phyloP scores from a whole-genome alignment of 441 rosid genomes.

The Mallotus japonicus region DNA sequence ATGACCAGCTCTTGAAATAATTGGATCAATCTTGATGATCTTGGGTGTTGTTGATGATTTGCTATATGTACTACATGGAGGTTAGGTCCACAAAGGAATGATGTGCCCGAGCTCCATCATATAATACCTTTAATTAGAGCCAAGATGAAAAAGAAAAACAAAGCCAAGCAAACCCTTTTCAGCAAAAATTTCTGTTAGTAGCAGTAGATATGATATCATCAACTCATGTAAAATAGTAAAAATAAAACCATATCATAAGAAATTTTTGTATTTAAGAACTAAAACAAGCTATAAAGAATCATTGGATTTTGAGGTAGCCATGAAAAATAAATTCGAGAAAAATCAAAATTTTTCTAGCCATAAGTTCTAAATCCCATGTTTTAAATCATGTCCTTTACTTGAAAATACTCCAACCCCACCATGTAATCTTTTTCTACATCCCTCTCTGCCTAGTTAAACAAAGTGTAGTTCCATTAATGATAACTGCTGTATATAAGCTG shows the following conservation, averaged over 20 bases:
- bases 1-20: background rate
- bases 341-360: conserved; percentile 23
- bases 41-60: conserved; percentile 5
- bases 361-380: conserved; percentile 37
- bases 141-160: background rate
- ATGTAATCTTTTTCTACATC: conserved; percentile 4
- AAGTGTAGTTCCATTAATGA: background rate
- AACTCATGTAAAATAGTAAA: background rate
- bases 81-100: conserved; percentile 17
- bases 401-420: conserved; percentile 21
- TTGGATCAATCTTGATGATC: background rate
- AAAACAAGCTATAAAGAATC: conserved; percentile 2
- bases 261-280: background rate
- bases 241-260: background rate
- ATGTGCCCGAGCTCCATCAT: conserved; percentile 12
- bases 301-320: conserved; percentile 11
- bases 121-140: background rate
- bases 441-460: background rate
- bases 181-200: conserved; percentile 13
- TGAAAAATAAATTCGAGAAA: conserved; percentile 16
- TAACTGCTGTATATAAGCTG: background rate
- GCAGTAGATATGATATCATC: background rate
- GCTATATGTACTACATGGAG: conserved; percentile 18
- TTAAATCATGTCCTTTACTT: conserved; percentile 30
- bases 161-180: background rate